Base-by-base conservation (phyloP, 2,329 filamentous ascomycete genomes). In the Westerdykella ornata region DNA sequence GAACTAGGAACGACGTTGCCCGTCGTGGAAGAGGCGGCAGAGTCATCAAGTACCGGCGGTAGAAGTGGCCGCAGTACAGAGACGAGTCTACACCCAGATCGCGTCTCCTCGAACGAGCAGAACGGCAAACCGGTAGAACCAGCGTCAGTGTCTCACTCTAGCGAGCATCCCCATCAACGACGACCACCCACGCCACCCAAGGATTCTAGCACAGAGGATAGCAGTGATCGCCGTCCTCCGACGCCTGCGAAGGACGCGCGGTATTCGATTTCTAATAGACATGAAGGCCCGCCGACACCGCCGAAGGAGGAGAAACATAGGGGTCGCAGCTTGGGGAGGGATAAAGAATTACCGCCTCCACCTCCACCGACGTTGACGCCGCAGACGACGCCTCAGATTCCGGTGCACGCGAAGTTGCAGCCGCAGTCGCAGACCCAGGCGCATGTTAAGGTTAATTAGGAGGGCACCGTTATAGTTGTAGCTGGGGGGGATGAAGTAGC, bases 21-120 rank as follows among this genome's bases (percentile, higher is more conserved):
- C 0, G 82, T 96, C 8, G 88, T 97, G 5, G 86, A 95, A 52
- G 90, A 97, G 67, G 84, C 81, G n/a, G 85, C 81, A 4, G 90
- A 96, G 64, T 82, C 74, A 8, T 78, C 75, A 6, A 86, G 83
- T 45, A 75, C 80, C 17, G 79, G 80, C 1, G 77, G 74, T 20
- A 74, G 75, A 40, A 79, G 77, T 56, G 73, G 72, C 16, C 52
- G 55, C 26, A 63, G 60, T 31, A 58, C 54, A 35, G 56, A 59
- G 15, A 49, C 44, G 22, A 47, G 48, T 30, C 17, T 49, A 30
- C 40, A 39, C 34, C 43, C 47, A 2, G 47, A 54, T 4, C 42
- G 53, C 29, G 54, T 58, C n/a, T 56, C 57, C 17, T 36, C 53
- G n/a, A 48, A 47, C 38, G 51, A 49, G 40, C 46, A 43, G 22